Conservation (phyloP, 345 rosid genomes). For the Hibiscus tridactylites region DNA sequence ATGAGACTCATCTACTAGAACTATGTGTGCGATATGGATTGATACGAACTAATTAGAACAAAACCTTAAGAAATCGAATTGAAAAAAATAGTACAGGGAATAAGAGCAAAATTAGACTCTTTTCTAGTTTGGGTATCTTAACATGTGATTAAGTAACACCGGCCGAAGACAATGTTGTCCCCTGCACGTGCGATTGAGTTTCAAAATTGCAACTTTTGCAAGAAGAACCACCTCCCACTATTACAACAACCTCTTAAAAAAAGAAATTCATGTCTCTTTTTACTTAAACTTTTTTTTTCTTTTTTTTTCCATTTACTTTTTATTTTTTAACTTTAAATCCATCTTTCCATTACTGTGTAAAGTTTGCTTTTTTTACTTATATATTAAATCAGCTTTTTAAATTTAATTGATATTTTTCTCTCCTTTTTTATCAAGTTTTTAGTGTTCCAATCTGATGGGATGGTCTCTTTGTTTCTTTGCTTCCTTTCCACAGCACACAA, state of each 20-base stretch:
- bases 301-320: not conserved
- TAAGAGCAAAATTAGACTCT: not conserved
- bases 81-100: too few relatives aligned
- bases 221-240: slow-evolving; percentile 1
- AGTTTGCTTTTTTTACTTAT: not conserved
- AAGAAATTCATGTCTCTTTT: not conserved
- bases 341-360: not conserved
- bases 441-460: slow-evolving; percentile 4
- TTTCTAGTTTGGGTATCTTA: not conserved
- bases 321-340: not conserved
- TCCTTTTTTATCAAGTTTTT: not conserved
- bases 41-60: too few relatives aligned
- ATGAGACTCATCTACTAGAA: too few relatives aligned
- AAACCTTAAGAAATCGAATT: too few relatives aligned
- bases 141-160: not conserved
- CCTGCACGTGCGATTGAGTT: slow-evolving; percentile 22
- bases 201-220: not conserved
- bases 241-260: not conserved
- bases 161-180: slow-evolving; percentile 13
- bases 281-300: too few relatives aligned
- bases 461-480: not conserved
- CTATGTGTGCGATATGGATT: too few relatives aligned
- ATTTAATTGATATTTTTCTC: not conserved
- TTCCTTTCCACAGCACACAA: not conserved
- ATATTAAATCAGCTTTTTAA: not conserved